Evolutionary conservation across 2,329 filamentous ascomycete species (phyloP), one percentile per base, ranked within the genome.

Genomic region (Raffaelea ambrosiae): DNA sequence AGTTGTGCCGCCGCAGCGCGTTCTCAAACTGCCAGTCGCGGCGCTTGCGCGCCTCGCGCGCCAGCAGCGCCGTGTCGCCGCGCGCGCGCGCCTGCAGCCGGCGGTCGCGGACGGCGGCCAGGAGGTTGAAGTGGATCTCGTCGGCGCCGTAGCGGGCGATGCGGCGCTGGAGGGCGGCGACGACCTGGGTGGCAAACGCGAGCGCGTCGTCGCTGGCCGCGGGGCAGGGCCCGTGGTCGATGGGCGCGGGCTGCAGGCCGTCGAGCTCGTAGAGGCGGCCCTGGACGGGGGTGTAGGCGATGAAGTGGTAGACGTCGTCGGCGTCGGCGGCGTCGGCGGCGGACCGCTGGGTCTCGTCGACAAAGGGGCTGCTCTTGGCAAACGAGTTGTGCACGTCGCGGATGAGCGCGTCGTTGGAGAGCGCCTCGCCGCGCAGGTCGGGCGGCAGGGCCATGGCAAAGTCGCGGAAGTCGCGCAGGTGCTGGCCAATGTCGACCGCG

Each of bases 281-380:
- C 61, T 84, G 79, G 56, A 95, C 76, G 47, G 83, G 78, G 9
- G 88, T 90, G 68, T 98, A 98, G 29, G 90, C 93, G 59, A 98
- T 89, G 66, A 98, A 98, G 70, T 98, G 93, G 69, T 94, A 98
- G 23, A 91, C 87, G 61, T 97, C 93, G 59, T 95, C 89, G 48
- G 87, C 75, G 52, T 82, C 81, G n/a, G 81, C 79, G 46, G 76
- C 78, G 14, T 78, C 77, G 46, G 76, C 78, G 14, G 78, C 77
- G 11, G 80, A 72, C 11, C 83, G 78, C 56, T 84, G 79, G 52
- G 88, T 94, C 75, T 98, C 93, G 65, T 95, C 89, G 47, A 87
- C 83, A 62, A 98, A 98, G 3, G 93, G 93, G 50, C 84, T 94
- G 51, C 85, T 86, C 53, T 84, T 77, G 40, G 90, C 88, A 66